Conservation (phyloP, 2,329 filamentous ascomycete genomes). For the Sporothrix variecibatus region DNA sequence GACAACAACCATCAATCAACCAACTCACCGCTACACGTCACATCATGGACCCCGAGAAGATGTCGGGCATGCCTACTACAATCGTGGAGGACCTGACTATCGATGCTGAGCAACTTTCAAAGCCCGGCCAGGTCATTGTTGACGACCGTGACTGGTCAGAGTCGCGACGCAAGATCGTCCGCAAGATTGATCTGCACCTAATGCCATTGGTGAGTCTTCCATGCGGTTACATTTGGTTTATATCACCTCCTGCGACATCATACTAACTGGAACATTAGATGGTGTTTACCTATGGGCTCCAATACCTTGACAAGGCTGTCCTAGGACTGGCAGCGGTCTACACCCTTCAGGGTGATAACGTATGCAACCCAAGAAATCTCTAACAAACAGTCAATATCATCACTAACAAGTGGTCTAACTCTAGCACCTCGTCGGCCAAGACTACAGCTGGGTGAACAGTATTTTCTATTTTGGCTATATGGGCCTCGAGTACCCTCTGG, state of each 20-base stretch:
- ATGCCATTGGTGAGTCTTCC: slow-evolving; percentile 4
- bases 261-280: not conserved
- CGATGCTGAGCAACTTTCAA: not conserved
- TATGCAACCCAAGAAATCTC: not conserved
- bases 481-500: slow-evolving; percentile 41
- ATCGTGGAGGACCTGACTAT: not conserved
- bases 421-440: slow-evolving; percentile 43
- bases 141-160: slow-evolving; percentile 16
- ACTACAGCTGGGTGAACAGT: slow-evolving; percentile 50
- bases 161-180: slow-evolving; percentile 16
- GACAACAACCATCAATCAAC: not conserved
- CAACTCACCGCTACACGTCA: not conserved
- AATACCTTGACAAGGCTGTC: slow-evolving; percentile 20
- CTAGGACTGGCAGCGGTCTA: not conserved
- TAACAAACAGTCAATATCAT: not conserved
- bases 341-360: slow-evolving; percentile 2
- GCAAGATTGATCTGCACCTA: slow-evolving; percentile 15
- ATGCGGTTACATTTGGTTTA: not conserved
- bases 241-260: not conserved
- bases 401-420: slow-evolving; percentile 20
- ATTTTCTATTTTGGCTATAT: slow-evolving; percentile 50
- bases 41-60: not conserved
- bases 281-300: slow-evolving; percentile 13
- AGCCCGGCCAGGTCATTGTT: not conserved
- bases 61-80: not conserved